Conservation (phyloP, 2,329 filamentous ascomycete species). For the Epichloe gansuensis region DNA sequence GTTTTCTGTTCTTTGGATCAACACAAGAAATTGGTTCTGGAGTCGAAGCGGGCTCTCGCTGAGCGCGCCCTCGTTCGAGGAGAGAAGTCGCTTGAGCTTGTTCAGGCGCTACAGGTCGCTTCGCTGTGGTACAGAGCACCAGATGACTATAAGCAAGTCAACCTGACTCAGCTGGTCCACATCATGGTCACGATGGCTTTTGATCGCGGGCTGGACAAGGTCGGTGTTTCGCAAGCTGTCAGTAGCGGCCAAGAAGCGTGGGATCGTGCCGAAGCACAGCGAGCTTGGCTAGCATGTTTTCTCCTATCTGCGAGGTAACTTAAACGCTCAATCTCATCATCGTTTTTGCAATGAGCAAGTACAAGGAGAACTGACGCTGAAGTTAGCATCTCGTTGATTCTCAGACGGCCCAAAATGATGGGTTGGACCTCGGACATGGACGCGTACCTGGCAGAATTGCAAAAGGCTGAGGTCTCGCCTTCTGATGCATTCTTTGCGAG, state of each 20-base stretch:
- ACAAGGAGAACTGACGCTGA: background rate
- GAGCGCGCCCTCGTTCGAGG: background rate
- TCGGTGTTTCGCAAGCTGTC: background rate
- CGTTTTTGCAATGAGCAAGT: background rate
- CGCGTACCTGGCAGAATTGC: background rate
- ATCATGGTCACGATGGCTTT: constrained; percentile 1
- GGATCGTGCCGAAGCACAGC: constrained; percentile 2
- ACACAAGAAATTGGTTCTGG: background rate
- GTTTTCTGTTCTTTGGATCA: background rate
- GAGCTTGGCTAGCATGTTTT: constrained; percentile 4
- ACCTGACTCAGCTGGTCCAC: background rate
- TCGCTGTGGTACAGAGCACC: constrained; percentile 2
- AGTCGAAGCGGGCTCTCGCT: background rate
- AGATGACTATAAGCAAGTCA: background rate
- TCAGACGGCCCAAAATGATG: constrained; percentile 1
- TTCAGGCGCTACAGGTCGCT: constrained; percentile 3
- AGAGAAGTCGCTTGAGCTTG: constrained; percentile 4
- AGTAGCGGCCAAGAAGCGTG: background rate
- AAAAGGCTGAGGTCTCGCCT: background rate
- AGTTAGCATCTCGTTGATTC: constrained; percentile 1
- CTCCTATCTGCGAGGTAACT: constrained; percentile 1
- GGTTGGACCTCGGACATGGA: constrained; percentile 1
- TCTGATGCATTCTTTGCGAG: constrained; percentile 4
- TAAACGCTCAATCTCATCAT: background rate
- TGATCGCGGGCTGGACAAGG: background rate